Evolutionary conservation across 129 eudicot species (phyloP).

Genomic region (Logfia minima): DNA sequence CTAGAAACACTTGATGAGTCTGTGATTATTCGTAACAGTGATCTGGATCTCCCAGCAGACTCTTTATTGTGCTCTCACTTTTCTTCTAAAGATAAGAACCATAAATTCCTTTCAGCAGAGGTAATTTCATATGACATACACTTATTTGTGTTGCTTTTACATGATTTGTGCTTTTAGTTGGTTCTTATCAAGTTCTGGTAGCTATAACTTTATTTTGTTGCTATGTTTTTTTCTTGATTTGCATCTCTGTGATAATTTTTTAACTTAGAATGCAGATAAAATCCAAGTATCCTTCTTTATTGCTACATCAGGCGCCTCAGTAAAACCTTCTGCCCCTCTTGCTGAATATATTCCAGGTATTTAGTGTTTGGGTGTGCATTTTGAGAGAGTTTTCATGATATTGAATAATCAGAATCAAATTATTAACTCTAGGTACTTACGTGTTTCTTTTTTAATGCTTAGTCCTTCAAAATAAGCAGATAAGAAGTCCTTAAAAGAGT

Average conservation of each 20-base stretch:
- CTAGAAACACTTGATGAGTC: conserved; percentile 45
- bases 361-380: not conserved
- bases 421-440: not conserved
- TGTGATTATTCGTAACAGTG: conserved; percentile 56
- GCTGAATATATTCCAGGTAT: conserved; percentile 23
- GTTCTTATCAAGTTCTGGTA: conserved; percentile 5
- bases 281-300: conserved; percentile 62
- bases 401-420: not conserved
- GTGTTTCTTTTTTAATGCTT: not conserved
- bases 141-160: conserved; percentile 7
- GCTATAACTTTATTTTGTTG: conserved; percentile 13
- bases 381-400: not conserved
- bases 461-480: too few species aligned
- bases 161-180: conserved; percentile 13
- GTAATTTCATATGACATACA: conserved; percentile 36
- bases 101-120: conserved; percentile 52
- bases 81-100: conserved; percentile 38
- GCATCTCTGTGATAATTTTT: conserved; percentile 18
- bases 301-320: conserved; percentile 25
- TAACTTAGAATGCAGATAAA: conserved; percentile 84
- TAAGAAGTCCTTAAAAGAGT: not conserved
- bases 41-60: conserved; percentile 43
- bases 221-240: conserved; percentile 1
- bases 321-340: conserved; percentile 15
- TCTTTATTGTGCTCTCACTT: conserved; percentile 57